Conservation (phyloP, 2,329 filamentous ascomycete species). For the Thielaviopsis populi region DNA sequence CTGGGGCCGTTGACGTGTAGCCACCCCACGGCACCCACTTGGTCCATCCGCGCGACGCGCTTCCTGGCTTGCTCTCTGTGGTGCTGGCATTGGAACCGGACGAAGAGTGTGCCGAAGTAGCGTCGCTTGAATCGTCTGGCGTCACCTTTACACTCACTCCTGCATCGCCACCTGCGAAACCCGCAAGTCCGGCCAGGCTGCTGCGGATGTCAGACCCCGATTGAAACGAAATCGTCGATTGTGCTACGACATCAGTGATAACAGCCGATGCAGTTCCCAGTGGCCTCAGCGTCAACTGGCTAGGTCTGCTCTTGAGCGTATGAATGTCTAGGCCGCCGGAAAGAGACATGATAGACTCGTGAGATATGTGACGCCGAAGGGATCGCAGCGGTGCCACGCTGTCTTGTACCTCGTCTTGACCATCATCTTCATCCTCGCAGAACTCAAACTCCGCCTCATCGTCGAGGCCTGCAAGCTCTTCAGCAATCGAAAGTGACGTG, state of each 20-base stretch:
- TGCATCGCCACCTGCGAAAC: background rate
- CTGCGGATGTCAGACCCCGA: conserved; percentile 13
- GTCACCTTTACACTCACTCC: background rate
- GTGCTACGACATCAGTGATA: conserved; percentile 43
- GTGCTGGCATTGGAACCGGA: conserved; percentile 8
- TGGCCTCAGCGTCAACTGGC: conserved; percentile 49
- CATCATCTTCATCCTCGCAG: conserved; percentile 21
- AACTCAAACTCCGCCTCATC: conserved; percentile 17
- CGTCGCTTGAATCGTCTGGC: conserved; percentile 1
- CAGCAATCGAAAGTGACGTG: conserved; percentile 14
- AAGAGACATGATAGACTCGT: conserved; percentile 80
- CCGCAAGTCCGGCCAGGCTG: conserved; percentile 11
- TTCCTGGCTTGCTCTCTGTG: background rate
- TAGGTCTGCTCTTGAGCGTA: conserved; percentile 58
- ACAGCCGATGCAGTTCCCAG: conserved; percentile 41
- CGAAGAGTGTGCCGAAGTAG: conserved; percentile 10
- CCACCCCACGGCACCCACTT: conserved; percentile 16
- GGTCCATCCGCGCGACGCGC: conserved; percentile 4
- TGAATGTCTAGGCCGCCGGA: conserved; percentile 83
- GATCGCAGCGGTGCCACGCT: conserved; percentile 28
- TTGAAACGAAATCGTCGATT: conserved; percentile 35
- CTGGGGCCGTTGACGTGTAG: background rate
- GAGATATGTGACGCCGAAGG: conserved; percentile 55
- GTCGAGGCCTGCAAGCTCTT: conserved; percentile 16
- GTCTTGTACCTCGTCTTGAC: conserved; percentile 23